phyloP scores from a whole-genome alignment of 768 basidiomycete species.

The Cystobasidium onofrii region DNA sequence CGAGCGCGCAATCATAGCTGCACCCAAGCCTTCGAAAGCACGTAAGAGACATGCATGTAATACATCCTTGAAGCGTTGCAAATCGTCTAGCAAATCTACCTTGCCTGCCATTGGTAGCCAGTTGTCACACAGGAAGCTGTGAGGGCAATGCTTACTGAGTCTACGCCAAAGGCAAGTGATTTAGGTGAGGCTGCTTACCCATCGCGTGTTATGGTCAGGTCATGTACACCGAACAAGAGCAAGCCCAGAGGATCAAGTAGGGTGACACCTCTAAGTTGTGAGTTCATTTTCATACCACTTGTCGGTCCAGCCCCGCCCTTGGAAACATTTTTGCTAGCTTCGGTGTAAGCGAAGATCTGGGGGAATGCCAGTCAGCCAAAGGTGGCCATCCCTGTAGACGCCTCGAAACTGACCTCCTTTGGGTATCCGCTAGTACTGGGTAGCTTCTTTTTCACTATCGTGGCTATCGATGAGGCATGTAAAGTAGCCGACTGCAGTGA shows the following conservation, averaged over 20 bases:
- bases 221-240: slow-evolving; percentile 80
- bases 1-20: slow-evolving; percentile 10
- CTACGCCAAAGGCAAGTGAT: no score
- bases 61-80: slow-evolving; percentile 68
- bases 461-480: slow-evolving; percentile 71
- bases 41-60: slow-evolving; percentile 79
- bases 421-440: neutral
- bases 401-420: neutral
- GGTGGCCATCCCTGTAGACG: slow-evolving; percentile 23
- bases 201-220: slow-evolving; percentile 54
- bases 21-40: slow-evolving; percentile 71
- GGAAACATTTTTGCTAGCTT: neutral
- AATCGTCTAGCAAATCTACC: slow-evolving; percentile 64
- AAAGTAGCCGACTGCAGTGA: slow-evolving; percentile 59
- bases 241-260: slow-evolving; percentile 74
- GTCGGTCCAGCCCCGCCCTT: neutral
- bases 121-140: slow-evolving; percentile 74
- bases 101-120: slow-evolving; percentile 76
- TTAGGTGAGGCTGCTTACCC: slow-evolving; percentile 1
- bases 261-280: slow-evolving; percentile 9
- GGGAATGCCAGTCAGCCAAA: slow-evolving; percentile 23
- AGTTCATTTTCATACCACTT: neutral
- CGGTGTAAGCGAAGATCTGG: slow-evolving; percentile 15
- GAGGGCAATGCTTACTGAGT: no score
- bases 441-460: slow-evolving; percentile 56